Evolutionary conservation across 352 stramenopile genomes (phyloP).

Genomic region (Phytophthora ohioensis): DNA sequence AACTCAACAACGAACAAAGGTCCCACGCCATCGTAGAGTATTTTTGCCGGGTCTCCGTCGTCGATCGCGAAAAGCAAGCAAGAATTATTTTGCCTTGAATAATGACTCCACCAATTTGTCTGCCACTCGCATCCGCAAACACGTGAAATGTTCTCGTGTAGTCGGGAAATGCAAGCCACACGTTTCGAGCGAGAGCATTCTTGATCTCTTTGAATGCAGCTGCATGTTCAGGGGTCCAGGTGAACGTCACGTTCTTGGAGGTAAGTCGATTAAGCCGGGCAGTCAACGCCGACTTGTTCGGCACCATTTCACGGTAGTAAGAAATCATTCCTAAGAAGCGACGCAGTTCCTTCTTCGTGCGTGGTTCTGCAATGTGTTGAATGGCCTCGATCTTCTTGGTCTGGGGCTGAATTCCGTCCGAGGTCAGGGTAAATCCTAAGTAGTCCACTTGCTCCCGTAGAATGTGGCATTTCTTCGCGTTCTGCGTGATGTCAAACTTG

Average conservation of each 20-base stretch:
- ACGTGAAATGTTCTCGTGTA: neutral
- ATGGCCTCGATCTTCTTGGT: slow-evolving; percentile 14
- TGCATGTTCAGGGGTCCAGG: slow-evolving; percentile 7
- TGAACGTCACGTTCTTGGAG: neutral
- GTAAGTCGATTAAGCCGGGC: slow-evolving; percentile 4
- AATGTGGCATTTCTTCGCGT: slow-evolving; percentile 10
- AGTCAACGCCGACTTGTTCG: slow-evolving; percentile 9
- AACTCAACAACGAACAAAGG: neutral
- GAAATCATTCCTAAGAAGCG: slow-evolving; percentile 9
- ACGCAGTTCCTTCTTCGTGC: slow-evolving; percentile 1
- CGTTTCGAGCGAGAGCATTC: slow-evolving; percentile 5
- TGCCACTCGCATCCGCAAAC: neutral
- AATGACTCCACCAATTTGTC: too few relatives aligned
- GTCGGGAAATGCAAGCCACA: slow-evolving; percentile 4
- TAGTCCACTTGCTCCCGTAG: neutral
- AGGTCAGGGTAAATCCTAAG: neutral
- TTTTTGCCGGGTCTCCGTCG: neutral
- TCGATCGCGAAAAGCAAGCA: neutral
- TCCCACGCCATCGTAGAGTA: neutral
- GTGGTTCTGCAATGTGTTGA: slow-evolving; percentile 8
- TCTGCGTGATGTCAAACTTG: slow-evolving; percentile 7
- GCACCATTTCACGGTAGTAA: slow-evolving; percentile 16
- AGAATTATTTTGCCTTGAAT: neutral
- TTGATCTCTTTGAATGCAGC: slow-evolving; percentile 9
- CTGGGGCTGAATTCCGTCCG: slow-evolving; percentile 11